Percentiles rank a stretch among this genome's conserved stretches.
These are phyloP conservation scores for Termitomyces sp. DNA, from an alignment of 768 basidiomycete genomes.

Conservation along the genomic window DNA sequence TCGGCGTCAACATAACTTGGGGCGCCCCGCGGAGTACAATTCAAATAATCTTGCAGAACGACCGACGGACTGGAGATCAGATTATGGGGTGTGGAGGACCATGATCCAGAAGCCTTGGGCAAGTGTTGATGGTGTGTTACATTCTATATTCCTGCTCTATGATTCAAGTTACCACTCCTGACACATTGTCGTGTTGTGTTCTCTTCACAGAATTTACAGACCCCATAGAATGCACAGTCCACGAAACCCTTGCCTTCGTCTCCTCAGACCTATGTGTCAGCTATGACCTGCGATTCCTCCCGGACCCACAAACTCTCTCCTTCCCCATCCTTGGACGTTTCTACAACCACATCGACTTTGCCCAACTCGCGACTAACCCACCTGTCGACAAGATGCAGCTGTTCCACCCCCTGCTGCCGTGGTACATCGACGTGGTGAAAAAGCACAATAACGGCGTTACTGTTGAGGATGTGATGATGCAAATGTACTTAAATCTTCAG, in stretches of 20 bases:
- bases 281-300: neutral
- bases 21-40: neutral
- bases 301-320: neutral
- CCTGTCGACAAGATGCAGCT: slow-evolving; percentile 51
- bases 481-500: slow-evolving; percentile 43
- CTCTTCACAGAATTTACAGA: neutral
- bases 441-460: slow-evolving; percentile 58
- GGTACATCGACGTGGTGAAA: slow-evolving; percentile 63
- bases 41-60: neutral
- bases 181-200: neutral
- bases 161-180: neutral
- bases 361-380: slow-evolving; percentile 53
- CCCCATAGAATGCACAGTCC: neutral
- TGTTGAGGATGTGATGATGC: slow-evolving; percentile 51
- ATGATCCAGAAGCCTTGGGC: neutral
- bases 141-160: neutral
- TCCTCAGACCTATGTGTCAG: neutral
- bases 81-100: neutral
- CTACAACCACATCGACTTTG: slow-evolving; percentile 46
- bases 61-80: neutral
- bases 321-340: neutral
- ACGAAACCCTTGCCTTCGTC: neutral
- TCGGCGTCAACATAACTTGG: neutral
- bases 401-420: slow-evolving; percentile 57
- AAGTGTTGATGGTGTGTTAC: neutral